These are phyloP conservation scores for Emericellopsis atlantica DNA, from an alignment of 2,329 filamentous ascomycete species.

Conservation along the genomic window DNA sequence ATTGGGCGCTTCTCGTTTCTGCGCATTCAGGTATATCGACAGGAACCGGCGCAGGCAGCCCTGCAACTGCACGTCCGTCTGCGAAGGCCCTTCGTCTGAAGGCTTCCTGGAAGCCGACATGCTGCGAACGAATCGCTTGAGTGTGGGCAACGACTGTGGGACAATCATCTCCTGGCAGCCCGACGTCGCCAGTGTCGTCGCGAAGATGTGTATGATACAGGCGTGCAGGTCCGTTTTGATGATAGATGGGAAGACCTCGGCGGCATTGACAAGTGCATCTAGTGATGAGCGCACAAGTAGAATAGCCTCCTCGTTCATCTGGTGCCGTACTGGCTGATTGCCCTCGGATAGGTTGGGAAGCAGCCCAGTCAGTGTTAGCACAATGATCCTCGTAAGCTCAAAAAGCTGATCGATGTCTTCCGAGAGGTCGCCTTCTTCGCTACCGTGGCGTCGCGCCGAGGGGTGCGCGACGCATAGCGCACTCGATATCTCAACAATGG, in stretches of 20 bases:
- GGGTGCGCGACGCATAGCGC: slow-evolving; percentile 86
- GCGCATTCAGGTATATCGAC: slow-evolving; percentile 62
- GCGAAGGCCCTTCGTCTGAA: slow-evolving; percentile 25
- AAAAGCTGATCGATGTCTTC: slow-evolving; percentile 98
- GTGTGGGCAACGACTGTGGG: slow-evolving; percentile 77
- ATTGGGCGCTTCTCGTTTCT: slow-evolving; percentile 61
- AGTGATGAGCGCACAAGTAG: slow-evolving; percentile 68
- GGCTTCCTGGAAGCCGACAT: slow-evolving; percentile 41
- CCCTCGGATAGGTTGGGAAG: slow-evolving; percentile 69
- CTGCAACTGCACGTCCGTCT: slow-evolving; percentile 58
- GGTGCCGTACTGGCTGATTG: slow-evolving; percentile 54
- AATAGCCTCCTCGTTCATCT: slow-evolving; percentile 79
- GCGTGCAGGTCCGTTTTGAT: slow-evolving; percentile 95
- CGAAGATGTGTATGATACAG: slow-evolving; percentile 93
- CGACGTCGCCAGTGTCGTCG: slow-evolving; percentile 79
- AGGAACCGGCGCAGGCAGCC: slow-evolving; percentile 76
- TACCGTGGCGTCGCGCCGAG: slow-evolving; percentile 50
- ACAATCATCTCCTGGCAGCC: slow-evolving; percentile 77
- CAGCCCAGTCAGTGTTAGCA: slow-evolving; percentile 77
- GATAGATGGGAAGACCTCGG: slow-evolving; percentile 88
- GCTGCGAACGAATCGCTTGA: slow-evolving; percentile 79
- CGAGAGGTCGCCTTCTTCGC: slow-evolving; percentile 65
- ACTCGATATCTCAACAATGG: slow-evolving; percentile 88
- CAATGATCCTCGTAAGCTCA: slow-evolving; percentile 90
- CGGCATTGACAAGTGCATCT: slow-evolving; percentile 83